phyloP scores from a whole-genome alignment of 2,329 filamentous ascomycete species.

The Escovopsis sp. region DNA sequence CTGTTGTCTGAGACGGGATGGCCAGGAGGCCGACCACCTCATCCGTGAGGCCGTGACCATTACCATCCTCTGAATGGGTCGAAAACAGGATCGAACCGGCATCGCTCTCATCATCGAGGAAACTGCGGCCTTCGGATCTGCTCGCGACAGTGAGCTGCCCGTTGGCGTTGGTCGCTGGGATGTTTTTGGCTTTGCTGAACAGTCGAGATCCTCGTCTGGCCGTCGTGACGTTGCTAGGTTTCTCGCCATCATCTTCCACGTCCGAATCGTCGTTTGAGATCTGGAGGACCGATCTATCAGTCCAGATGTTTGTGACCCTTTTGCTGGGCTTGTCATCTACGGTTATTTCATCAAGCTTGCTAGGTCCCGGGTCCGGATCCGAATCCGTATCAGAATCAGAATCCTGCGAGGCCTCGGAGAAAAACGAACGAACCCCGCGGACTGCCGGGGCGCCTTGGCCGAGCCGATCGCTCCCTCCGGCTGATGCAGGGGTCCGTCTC shows the following conservation, averaged over 20 bases:
- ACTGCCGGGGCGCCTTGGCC: neutral
- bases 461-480: neutral
- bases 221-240: neutral
- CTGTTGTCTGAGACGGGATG: neutral
- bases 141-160: conserved; percentile 18
- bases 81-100: conserved; percentile 46
- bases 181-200: conserved; percentile 37
- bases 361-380: conserved; percentile 30
- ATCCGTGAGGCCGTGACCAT: conserved; percentile 28
- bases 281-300: conserved; percentile 38
- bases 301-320: conserved; percentile 33
- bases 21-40: conserved; percentile 14
- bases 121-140: conserved; percentile 24
- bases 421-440: conserved; percentile 30
- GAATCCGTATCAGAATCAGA: conserved; percentile 41
- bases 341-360: no score
- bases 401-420: conserved; percentile 50
- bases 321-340: conserved; percentile 31
- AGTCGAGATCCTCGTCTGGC: conserved; percentile 27
- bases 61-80: conserved; percentile 39
- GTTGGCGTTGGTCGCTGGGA: conserved; percentile 29
- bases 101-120: conserved; percentile 36
- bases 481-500: neutral
- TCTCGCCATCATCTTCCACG: conserved; percentile 8
- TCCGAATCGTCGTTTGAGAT: conserved; percentile 22